Conservation (phyloP, 768 basidiomycete genomes). For the Lanmaoa pseudosensibilis region DNA sequence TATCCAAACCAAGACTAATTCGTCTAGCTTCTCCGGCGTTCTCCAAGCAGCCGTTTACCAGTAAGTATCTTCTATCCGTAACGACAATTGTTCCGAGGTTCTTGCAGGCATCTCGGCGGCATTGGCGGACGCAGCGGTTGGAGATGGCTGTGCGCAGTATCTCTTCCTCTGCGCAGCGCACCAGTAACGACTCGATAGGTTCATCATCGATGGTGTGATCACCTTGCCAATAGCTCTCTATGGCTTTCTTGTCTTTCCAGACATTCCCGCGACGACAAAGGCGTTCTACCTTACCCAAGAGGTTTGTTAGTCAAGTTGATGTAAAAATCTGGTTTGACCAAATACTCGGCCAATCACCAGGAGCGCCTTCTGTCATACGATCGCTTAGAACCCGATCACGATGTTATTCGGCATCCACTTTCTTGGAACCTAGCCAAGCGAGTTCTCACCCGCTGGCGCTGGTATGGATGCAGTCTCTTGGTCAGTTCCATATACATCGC, state of each 20-base stretch:
- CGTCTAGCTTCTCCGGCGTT: conserved; percentile 58
- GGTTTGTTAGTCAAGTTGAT: conserved; percentile 34
- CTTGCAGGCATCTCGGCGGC: conserved; percentile 48
- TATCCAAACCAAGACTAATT: not conserved
- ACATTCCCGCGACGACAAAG: conserved; percentile 61
- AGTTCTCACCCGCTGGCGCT: conserved; percentile 60
- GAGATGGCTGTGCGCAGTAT: conserved; percentile 55
- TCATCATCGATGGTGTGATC: conserved; percentile 71
- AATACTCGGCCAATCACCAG: conserved; percentile 31
- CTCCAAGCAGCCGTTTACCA: conserved; percentile 64
- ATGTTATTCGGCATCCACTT: conserved; percentile 43
- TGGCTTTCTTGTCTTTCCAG: conserved; percentile 72
- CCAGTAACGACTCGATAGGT: conserved; percentile 35
- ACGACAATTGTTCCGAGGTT: not conserved
- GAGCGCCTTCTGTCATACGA: conserved; percentile 52
- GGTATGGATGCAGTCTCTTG: conserved; percentile 66
- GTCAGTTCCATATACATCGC: conserved; percentile 34
- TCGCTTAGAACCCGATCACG: conserved; percentile 45
- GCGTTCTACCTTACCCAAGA: conserved; percentile 64
- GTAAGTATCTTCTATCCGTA: conserved; percentile 31
- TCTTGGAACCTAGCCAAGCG: conserved; percentile 49
- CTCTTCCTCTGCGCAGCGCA: not conserved
- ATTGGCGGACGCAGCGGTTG: conserved; percentile 56
- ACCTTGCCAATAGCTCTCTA: conserved; percentile 71
- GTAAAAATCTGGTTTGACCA: not conserved